These are phyloP conservation scores for Plasmodium falciparum DNA, from an alignment of 169 alveolate species.

Conservation along the genomic window DNA sequence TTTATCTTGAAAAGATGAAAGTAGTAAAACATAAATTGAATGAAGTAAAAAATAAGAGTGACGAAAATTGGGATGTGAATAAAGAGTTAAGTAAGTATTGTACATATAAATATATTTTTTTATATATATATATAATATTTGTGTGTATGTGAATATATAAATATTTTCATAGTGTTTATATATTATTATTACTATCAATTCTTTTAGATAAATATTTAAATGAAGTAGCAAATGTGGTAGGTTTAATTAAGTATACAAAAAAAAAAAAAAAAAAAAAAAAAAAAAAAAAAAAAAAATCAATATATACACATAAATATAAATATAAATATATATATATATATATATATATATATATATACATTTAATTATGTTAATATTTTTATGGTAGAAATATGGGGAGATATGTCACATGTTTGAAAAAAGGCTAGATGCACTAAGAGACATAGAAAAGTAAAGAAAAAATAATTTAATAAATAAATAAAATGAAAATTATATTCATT, in stretches of 20 bases:
- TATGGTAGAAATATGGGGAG: too few species aligned
- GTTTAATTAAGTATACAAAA: too few species aligned
- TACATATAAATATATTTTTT: too few species aligned
- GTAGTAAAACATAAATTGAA: conserved; percentile 19
- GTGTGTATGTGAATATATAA: background rate
- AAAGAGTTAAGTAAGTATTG: conserved; percentile 8
- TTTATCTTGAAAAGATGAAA: conserved; percentile 38
- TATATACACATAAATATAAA: background rate
- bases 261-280: too few species aligned
- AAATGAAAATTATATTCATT: too few species aligned
- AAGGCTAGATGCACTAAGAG: conserved; percentile 47
- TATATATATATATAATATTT: too few species aligned
- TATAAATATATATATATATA: background rate
- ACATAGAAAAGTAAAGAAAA: conserved; percentile 65
- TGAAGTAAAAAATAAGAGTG: conserved; percentile 19
- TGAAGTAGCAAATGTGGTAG: too few species aligned
- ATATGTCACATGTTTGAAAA: conserved; percentile 10
- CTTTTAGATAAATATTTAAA: too few species aligned
- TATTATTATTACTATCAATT: background rate
- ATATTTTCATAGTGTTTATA: background rate
- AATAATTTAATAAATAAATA: background rate
- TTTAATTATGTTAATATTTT: background rate
- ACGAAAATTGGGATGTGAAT: background rate
- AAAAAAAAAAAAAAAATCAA: background rate
- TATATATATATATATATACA: background rate